Percentiles rank a stretch among this genome's conserved stretches.
Evolutionary conservation across 768 basidiomycete species (phyloP).

Genomic region (Cubamyces lactineus): DNA sequence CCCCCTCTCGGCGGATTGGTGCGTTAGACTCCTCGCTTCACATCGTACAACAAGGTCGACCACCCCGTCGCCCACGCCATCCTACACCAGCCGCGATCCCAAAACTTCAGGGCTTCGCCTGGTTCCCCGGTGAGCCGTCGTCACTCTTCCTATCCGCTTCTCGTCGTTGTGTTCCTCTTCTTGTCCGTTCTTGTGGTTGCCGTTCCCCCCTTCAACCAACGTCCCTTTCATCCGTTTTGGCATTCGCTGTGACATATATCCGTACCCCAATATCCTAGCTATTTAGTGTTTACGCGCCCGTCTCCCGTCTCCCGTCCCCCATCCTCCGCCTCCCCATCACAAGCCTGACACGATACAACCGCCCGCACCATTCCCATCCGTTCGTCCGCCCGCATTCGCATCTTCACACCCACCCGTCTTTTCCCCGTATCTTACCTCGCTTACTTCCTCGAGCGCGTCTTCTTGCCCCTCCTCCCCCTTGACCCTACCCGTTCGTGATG

Average conservation of each 20-base stretch:
- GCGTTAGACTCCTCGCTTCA: too few species aligned
- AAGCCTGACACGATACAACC: neutral
- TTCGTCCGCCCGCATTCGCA: too few species aligned
- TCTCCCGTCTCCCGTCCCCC: neutral
- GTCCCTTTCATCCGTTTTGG: neutral
- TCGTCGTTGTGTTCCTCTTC: neutral
- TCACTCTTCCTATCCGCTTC: neutral
- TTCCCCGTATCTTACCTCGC: neutral
- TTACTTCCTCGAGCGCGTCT: too few species aligned
- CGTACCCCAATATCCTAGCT: neutral
- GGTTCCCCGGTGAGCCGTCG: neutral
- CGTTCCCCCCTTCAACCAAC: neutral
- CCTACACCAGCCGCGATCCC: neutral
- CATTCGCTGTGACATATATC: slow-evolving; percentile 6
- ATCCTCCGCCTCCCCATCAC: neutral
- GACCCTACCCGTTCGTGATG: too few species aligned
- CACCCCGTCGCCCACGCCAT: neutral
- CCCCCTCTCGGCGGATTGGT: neutral
- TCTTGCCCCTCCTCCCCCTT: too few species aligned
- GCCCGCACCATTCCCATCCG: neutral
- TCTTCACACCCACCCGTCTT: too few species aligned
- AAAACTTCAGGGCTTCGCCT: neutral
- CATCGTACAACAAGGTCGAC: too few species aligned
- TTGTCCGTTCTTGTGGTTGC: neutral
- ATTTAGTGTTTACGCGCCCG: neutral